These are phyloP conservation scores for Boletus coccyginus DNA, from an alignment of 768 basidiomycete genomes.

Conservation along the genomic window DNA sequence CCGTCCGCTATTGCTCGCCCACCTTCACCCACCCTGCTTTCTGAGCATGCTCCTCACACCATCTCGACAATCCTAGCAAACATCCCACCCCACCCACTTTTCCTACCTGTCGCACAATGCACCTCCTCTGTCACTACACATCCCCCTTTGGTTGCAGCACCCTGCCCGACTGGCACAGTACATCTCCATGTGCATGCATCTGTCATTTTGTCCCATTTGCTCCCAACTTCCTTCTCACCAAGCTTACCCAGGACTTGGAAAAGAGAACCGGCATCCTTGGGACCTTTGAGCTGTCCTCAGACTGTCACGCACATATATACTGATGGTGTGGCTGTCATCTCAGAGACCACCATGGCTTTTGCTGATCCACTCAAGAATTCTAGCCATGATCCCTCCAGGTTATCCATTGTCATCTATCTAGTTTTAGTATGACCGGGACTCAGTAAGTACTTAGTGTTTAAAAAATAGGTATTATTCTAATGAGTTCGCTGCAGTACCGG, in stretches of 20 bases:
- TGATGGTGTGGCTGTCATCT: conserved; percentile 41
- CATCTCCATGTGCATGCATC: conserved; percentile 18
- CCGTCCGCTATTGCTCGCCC: no score
- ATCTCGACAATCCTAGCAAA: no score
- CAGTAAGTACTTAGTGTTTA: conserved; percentile 17
- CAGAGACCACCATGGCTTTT: conserved; percentile 36
- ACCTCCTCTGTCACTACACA: no score
- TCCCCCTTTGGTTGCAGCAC: no score
- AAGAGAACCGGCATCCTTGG: conserved; percentile 18
- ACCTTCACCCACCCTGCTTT: no score
- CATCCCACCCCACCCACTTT: no score
- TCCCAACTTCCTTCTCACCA: conserved; percentile 42
- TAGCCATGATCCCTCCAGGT: conserved; percentile 7
- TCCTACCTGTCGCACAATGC: no score
- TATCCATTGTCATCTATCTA: conserved; percentile 25
- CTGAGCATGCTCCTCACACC: no score
- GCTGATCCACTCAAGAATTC: conserved; percentile 29
- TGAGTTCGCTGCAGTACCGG: conserved; percentile 25
- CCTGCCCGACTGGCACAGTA: conserved; percentile 11
- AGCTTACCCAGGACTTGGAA: conserved; percentile 33
- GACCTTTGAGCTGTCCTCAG: conserved; percentile 31
- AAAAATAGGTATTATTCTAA: background rate
- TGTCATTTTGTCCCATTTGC: conserved; percentile 27
- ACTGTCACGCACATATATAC: conserved; percentile 35
- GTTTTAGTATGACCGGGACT: conserved; percentile 47